Evolutionary conservation across 108 stramenopile genomes (phyloP), one percentile per base, ranked within the genome.

Genomic region (Fragilaria radians): DNA sequence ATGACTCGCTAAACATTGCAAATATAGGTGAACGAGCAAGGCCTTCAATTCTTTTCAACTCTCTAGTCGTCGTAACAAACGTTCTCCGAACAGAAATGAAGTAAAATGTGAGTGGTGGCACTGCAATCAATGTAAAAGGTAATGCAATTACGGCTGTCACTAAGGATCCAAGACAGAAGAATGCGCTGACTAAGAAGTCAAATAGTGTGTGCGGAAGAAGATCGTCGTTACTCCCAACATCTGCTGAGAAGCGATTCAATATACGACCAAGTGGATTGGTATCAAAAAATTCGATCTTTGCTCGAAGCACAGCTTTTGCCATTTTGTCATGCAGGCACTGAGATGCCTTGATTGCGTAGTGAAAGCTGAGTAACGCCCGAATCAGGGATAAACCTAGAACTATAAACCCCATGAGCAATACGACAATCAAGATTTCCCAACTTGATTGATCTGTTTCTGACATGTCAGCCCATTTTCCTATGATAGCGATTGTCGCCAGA

Each of bases 191-290:
- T 1, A 81, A 52, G 53, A 89, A 87, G 59, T 96, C 88, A 63
- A 85, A 86, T 5, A 92, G 61, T 11, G 67, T 75, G 11, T 65
- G 70, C 17, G 72, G 65, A 50, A 90, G 69, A 11, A 65, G 48
- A 52, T 94, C 93, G 29, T 94, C 93, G 46, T 78, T 84, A 55
- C 67, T 76, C 5, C 93, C 93, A 21, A 90, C 87, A 61, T 94
- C 93, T 32, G 83, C 82, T 5, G 66, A 72, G 55, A 80, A 80
- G n/a, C 95, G 68, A 67, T 91, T 91, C 34, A 94, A 59, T 21
- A 96, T 87, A 53, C 93, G 79, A 0, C 96, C 96, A 5, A 87
- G 52, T 36, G 96, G 93, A 52, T 93, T 95, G n/a, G 84, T 85
- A 65, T 95, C 94, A 62, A 95, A 97, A 67, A 93, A 97, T 23